Evolutionary conservation across 208 protist species (phyloP).

Genomic region (Balamuthia mandrillaris): DNA sequence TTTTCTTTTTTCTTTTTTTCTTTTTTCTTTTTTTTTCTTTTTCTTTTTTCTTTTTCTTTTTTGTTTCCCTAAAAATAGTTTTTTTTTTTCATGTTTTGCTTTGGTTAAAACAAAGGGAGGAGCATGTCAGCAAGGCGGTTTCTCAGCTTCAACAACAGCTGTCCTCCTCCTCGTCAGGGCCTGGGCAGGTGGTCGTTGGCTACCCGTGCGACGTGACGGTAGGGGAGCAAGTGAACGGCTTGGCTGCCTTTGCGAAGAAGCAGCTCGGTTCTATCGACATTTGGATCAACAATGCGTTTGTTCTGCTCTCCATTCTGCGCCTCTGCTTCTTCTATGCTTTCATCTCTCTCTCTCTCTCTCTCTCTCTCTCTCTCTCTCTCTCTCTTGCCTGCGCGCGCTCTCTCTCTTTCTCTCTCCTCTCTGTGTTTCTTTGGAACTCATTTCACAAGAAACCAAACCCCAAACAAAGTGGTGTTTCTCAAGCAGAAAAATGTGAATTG

Average conservation of each 20-base stretch:
- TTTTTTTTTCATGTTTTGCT: too few relatives aligned
- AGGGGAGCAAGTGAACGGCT: neutral
- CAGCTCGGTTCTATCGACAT: neutral
- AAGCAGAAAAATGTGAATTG: neutral
- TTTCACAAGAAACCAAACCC: neutral
- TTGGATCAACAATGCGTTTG: constrained; percentile 16
- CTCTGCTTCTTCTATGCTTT: neutral
- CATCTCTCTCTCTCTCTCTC: neutral
- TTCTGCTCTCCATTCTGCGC: neutral
- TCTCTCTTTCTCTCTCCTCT: too few relatives aligned
- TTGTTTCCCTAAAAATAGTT: too few relatives aligned
- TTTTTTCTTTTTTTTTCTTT: too few relatives aligned
- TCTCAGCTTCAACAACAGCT: too few relatives aligned
- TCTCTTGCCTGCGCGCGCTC: neutral
- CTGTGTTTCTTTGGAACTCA: neutral
- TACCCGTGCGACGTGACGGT: neutral
- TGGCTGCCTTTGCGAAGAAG: neutral
- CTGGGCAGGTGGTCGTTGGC: too few relatives aligned
- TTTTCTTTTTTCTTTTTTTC: too few relatives aligned
- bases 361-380: neutral
- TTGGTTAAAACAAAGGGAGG: too few relatives aligned
- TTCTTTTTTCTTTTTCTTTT: too few relatives aligned
- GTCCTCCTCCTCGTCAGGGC: too few relatives aligned
- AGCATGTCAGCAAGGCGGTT: too few relatives aligned
- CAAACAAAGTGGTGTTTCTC: neutral